These are phyloP conservation scores for Phaeotremella skinneri DNA, from an alignment of 768 basidiomycete genomes.

Conservation along the genomic window DNA sequence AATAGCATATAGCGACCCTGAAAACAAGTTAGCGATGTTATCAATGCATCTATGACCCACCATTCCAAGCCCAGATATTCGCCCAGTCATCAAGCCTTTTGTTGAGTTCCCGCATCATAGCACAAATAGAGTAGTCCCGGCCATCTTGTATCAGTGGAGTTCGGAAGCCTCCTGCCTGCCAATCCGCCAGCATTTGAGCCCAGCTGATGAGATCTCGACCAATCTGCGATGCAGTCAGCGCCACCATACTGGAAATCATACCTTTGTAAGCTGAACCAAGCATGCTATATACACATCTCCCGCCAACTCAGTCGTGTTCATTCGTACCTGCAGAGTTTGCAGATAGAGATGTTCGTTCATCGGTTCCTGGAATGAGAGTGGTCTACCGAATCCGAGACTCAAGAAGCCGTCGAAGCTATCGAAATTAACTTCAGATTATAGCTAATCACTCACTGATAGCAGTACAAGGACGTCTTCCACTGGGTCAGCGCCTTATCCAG, in stretches of 20 bases:
- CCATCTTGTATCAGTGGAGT: conserved; percentile 10
- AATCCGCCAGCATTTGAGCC: conserved; percentile 19
- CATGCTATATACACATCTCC: conserved; percentile 22
- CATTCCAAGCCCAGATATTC: conserved; percentile 20
- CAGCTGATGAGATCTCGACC: conserved; percentile 23
- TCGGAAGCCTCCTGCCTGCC: conserved; percentile 5
- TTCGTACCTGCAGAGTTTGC: neutral
- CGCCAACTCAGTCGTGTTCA: neutral
- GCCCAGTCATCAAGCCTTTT: conserved; percentile 28
- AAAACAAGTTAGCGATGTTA: conserved; percentile 1
- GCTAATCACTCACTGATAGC: conserved; percentile 17
- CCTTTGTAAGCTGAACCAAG: conserved; percentile 15
- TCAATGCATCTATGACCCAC: neutral
- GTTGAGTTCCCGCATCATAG: conserved; percentile 23
- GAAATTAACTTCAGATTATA: no score
- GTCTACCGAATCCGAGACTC: conserved; percentile 28
- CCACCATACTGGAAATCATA: neutral
- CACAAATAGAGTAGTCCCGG: conserved; percentile 13
- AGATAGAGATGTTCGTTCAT: conserved; percentile 9
- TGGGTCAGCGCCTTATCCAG: conserved; percentile 16
- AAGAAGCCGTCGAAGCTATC: conserved; percentile 29
- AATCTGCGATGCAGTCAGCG: conserved; percentile 12
- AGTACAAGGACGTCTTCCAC: conserved; percentile 19
- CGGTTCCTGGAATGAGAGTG: conserved; percentile 11
- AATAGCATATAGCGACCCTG: conserved; percentile 18